phyloP scores from a whole-genome alignment of 176 grass and related monocot genomes.

The Bothriochloa decipiens region DNA sequence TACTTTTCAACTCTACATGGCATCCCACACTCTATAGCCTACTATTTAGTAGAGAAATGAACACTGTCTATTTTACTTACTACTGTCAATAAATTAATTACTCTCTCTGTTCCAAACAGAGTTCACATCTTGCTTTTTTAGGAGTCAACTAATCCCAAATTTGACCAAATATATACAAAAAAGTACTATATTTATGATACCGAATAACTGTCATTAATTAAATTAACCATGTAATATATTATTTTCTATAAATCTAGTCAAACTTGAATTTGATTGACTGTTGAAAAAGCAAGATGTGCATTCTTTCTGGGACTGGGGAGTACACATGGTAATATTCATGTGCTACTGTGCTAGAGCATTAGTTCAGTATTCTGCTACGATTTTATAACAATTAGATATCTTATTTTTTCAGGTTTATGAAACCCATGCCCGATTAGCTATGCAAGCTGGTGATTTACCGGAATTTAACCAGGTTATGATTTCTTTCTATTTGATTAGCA shows the following conservation, averaged over 20 bases:
- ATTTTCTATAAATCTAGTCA: neutral
- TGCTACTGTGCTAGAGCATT: too few species aligned
- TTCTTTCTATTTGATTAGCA: constrained; percentile 21
- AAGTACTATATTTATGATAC: neutral
- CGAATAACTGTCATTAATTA: neutral
- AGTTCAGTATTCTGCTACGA: constrained; percentile 8
- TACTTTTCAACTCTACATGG: constrained; percentile 42
- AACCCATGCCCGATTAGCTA: constrained; percentile 90
- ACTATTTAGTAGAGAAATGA: constrained; percentile 5
- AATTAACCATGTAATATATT: neutral
- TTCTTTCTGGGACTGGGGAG: neutral
- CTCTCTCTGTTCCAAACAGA: neutral
- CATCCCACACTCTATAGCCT: constrained; percentile 17
- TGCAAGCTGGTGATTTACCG: constrained; percentile 82
- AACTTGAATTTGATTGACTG: neutral
- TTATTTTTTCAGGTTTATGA: constrained; percentile 92
- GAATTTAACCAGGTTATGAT: constrained; percentile 91
- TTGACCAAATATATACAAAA: neutral
- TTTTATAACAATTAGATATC: constrained; percentile 44
- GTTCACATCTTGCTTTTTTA: neutral
- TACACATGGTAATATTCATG: neutral
- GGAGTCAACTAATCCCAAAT: neutral
- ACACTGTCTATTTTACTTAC: neutral
- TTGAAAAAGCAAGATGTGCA: neutral
- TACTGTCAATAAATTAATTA: neutral